Base-by-base conservation (phyloP, 495 filamentous ascomycete genomes). In the Hyaloscypha hepaticicola region DNA sequence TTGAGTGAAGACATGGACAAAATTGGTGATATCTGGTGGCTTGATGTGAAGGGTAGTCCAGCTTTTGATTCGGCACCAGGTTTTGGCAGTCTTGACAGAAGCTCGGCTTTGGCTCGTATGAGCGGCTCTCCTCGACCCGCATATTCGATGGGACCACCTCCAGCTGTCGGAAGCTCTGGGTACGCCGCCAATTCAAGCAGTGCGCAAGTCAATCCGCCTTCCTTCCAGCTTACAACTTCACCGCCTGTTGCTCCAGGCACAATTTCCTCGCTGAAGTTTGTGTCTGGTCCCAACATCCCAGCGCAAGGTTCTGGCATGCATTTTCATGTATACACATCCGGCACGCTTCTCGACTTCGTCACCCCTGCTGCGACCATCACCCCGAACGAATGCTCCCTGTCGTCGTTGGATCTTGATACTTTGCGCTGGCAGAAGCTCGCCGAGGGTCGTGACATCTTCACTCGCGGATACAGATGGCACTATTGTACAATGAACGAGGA, bases 1-100 rank as follows among this genome's bases (percentile, higher is more conserved):
- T 78, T 98, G 58, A 91, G 90, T 55, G 91, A 93, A 62, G 92
- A 97, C 64, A 96, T 97, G 92, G 93, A 97, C 74, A 91, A 94
- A 70, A 90, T 89, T 57, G 92, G 91, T 48, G 95, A 99, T 75
- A 83, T 99, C 31, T 97, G 93, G 88, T 97, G 94, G 90, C 80
- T 99, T 48, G 95, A 99, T 76, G 82, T 98, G 61, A 95, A 95
- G 74, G 91, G 87, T 61, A 93, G 85, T 64, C 94, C 90, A 34
- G 90, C 88, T 55, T 93, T 96, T 66, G 89, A 92, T 65, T 87
- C 87, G 48, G 83, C 83, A 22, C 85, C 88, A 49, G 80, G 85
- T n/a, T 86, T 88, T 72, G 90, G 89, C 71, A 81, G 80, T 67
- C 74, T 82, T 29, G 84, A 92, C 63, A 78, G 85, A 34, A 48